phyloP scores from a whole-genome alignment of 2,329 filamentous ascomycete genomes.

The Grosmannia serpens region DNA sequence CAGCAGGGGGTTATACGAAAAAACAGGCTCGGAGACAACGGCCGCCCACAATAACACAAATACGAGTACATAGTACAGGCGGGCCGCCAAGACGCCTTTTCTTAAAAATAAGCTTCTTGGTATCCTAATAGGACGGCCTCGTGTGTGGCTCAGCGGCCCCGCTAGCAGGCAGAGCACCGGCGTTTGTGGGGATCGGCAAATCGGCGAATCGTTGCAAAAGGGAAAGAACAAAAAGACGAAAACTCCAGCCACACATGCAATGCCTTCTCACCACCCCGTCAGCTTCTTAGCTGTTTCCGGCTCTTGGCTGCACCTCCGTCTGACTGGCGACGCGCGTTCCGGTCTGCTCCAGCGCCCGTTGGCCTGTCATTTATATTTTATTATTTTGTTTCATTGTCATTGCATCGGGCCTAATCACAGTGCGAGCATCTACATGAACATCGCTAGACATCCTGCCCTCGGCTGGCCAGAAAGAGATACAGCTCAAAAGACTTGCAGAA shows the following conservation, averaged over 20 bases:
- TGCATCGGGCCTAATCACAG: not conserved
- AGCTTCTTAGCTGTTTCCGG: not conserved
- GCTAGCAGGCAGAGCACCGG: too few relatives aligned
- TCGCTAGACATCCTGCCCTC: not conserved
- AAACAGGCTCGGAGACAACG: not conserved
- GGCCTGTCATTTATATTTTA: not conserved
- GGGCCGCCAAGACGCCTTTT: not conserved
- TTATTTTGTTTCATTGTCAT: not conserved
- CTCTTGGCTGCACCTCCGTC: not conserved
- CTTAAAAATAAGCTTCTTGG: slow-evolving; percentile 2
- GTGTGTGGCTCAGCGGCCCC: not conserved
- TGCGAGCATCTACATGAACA: not conserved
- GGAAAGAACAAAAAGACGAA: too few relatives aligned
- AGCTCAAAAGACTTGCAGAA: not conserved
- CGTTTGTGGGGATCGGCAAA: too few relatives aligned
- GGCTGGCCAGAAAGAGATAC: not conserved
- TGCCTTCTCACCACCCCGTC: too few relatives aligned
- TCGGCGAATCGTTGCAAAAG: too few relatives aligned
- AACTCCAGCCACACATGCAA: too few relatives aligned
- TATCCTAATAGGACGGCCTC: not conserved
- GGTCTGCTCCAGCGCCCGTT: not conserved
- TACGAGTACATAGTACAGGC: not conserved
- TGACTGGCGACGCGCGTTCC: not conserved
- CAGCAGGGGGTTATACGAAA: not conserved
- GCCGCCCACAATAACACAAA: not conserved